phyloP scores from a whole-genome alignment of 495 filamentous ascomycete genomes.

The Aspergillus funiculosus region DNA sequence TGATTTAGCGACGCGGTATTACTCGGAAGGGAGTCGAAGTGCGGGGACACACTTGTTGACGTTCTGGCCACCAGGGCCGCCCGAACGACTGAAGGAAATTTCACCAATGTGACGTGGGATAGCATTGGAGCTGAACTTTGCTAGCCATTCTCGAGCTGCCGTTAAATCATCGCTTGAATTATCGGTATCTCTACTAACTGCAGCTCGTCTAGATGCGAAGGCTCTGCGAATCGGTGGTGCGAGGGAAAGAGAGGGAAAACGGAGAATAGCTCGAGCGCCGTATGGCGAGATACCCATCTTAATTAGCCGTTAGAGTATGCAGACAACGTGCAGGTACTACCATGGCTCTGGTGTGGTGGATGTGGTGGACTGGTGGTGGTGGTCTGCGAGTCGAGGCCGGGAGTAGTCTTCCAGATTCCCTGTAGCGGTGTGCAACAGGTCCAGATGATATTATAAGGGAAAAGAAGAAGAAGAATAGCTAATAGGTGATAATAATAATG shows the following conservation, averaged over 20 bases:
- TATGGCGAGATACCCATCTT: neutral
- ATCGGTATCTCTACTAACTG: slow-evolving; percentile 12
- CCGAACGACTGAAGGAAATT: slow-evolving; percentile 75
- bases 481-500: too few species aligned
- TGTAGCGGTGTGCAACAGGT: too few species aligned
- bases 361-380: too few species aligned
- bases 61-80: slow-evolving; percentile 91
- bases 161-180: slow-evolving; percentile 53
- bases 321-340: too few species aligned
- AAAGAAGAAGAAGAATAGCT: too few species aligned
- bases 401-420: too few species aligned
- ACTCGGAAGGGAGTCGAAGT: slow-evolving; percentile 4
- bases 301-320: too few species aligned
- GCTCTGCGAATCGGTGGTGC: slow-evolving; percentile 14
- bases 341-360: too few species aligned
- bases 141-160: slow-evolving; percentile 71
- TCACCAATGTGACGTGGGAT: slow-evolving; percentile 62
- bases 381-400: too few species aligned
- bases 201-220: slow-evolving; percentile 21
- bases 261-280: neutral
- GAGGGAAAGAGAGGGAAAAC: slow-evolving; percentile 1
- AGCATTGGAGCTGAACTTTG: slow-evolving; percentile 52
- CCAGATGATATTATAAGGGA: too few species aligned
- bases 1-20: too few species aligned
- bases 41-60: slow-evolving; percentile 77